Evolutionary conservation across 225 moss, liverwort and hornwort genomes (phyloP).

Genomic region (Polytrichum commune): DNA sequence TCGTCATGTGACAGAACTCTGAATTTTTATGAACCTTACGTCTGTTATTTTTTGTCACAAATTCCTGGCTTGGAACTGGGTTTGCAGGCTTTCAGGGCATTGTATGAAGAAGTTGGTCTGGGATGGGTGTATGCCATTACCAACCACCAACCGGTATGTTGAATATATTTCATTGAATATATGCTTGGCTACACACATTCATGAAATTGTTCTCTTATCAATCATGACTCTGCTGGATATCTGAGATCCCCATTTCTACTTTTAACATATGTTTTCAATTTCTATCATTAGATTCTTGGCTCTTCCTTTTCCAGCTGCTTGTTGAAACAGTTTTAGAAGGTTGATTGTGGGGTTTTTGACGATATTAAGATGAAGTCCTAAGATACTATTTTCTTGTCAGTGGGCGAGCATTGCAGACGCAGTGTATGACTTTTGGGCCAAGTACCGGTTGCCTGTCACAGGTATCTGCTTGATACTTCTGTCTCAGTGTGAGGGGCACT

Average conservation of each 20-base stretch:
- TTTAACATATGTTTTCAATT: neutral
- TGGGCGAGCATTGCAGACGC: conserved; percentile 45
- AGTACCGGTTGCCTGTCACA: conserved; percentile 62
- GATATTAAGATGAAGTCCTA: neutral
- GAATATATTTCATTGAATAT: too few relatives aligned
- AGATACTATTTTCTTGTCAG: conserved; percentile 27
- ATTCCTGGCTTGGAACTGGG: neutral
- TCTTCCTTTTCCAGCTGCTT: neutral
- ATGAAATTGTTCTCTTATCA: conserved; percentile 2
- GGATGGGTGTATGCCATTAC: conserved; percentile 71
- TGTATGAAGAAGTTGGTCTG: conserved; percentile 64
- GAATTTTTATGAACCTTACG: neutral
- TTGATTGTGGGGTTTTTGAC: neutral
- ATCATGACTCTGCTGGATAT: conserved; percentile 1
- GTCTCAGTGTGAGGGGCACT: too few relatives aligned
- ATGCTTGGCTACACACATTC: neutral
- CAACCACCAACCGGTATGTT: conserved; percentile 51
- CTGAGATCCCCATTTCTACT: neutral
- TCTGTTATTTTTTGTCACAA: conserved; percentile 3
- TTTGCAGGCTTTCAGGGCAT: conserved; percentile 59
- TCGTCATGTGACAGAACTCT: neutral
- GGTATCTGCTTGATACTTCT: conserved; percentile 17
- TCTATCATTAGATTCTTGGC: neutral
- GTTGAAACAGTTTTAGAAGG: neutral
- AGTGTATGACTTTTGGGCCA: conserved; percentile 56